phyloP scores from a whole-genome alignment of 768 basidiomycete species.

The Mycena venus region DNA sequence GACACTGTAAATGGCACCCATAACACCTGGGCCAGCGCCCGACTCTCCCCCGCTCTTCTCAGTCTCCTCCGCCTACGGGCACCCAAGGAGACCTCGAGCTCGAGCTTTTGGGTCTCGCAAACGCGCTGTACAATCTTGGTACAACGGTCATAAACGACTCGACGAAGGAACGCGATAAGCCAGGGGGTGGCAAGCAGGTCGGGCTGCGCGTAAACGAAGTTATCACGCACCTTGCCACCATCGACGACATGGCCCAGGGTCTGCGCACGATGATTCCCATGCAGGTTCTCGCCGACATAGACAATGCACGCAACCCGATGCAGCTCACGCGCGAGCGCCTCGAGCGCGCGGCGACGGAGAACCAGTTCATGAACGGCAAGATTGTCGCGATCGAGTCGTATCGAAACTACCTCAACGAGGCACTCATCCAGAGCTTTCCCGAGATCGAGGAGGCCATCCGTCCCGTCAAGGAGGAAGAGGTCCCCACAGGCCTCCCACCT shows the following conservation, averaged over 20 bases:
- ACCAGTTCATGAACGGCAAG: constrained; percentile 93
- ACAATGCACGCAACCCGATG: constrained; percentile 86
- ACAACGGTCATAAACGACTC: constrained; percentile 88
- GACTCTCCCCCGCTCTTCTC: constrained; percentile 81
- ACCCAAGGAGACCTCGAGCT: constrained; percentile 81
- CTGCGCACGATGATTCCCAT: constrained; percentile 77
- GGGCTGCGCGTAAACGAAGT: constrained; percentile 86
- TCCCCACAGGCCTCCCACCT: not conserved
- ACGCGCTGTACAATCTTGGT: constrained; percentile 83
- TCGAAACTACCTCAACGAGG: constrained; percentile 74
- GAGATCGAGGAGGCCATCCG: constrained; percentile 62
- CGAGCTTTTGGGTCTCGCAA: constrained; percentile 82
- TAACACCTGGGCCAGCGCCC: constrained; percentile 50
- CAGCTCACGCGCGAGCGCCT: constrained; percentile 83
- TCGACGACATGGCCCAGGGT: constrained; percentile 78
- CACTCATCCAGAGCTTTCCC: constrained; percentile 79
- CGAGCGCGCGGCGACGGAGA: constrained; percentile 88
- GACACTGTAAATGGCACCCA: constrained; percentile 27
- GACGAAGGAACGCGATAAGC: constrained; percentile 82
- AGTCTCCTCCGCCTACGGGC: constrained; percentile 79
- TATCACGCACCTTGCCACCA: constrained; percentile 70
- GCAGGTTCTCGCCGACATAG: constrained; percentile 84
- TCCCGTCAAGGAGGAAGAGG: constrained; percentile 23
- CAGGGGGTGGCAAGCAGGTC: constrained; percentile 79
- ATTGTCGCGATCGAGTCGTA: constrained; percentile 87